Percentiles rank a stretch among this genome's conserved stretches.
Conservation (phyloP, 345 rosid genomes). For the Carallia brachiata region DNA sequence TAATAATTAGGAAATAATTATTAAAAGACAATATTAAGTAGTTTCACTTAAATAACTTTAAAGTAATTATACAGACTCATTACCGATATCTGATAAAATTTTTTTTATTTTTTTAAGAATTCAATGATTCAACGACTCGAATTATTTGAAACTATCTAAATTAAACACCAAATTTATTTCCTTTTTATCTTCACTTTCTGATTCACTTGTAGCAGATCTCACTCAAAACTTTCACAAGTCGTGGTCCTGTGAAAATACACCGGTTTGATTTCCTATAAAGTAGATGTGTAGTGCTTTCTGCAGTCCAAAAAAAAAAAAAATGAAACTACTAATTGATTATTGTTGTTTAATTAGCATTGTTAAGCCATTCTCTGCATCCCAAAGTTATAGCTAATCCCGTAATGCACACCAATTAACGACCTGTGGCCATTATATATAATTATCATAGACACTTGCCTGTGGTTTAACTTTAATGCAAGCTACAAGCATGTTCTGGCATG, state of each 20-base stretch:
- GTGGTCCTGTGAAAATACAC: not conserved
- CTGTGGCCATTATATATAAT: not conserved
- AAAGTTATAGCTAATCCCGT: conserved; percentile 26
- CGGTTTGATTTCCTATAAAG: conserved; percentile 23
- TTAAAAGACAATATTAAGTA: no score
- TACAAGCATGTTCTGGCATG: not conserved
- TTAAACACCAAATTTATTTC: no score
- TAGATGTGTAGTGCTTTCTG: conserved; percentile 15
- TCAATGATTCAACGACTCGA: no score
- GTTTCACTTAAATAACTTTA: no score
- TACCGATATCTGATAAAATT: no score
- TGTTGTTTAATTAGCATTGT: not conserved
- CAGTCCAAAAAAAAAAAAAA: conserved; percentile 13
- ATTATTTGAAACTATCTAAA: no score
- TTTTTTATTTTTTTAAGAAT: no score
- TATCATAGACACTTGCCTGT: not conserved
- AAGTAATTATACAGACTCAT: no score
- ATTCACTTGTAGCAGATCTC: conserved; percentile 3
- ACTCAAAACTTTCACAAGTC: conserved; percentile 11
- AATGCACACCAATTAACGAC: conserved; percentile 22
- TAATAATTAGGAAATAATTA: not conserved
- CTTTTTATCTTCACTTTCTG: conserved; percentile 13
- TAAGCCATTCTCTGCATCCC: conserved; percentile 5
- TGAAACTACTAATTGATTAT: conserved; percentile 7
- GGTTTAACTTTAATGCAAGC: not conserved